Percentiles rank a stretch among this genome's conserved stretches.
Conservation (phyloP, 1,139 yeast genomes). For the Nakaseomyces bracarensis region DNA sequence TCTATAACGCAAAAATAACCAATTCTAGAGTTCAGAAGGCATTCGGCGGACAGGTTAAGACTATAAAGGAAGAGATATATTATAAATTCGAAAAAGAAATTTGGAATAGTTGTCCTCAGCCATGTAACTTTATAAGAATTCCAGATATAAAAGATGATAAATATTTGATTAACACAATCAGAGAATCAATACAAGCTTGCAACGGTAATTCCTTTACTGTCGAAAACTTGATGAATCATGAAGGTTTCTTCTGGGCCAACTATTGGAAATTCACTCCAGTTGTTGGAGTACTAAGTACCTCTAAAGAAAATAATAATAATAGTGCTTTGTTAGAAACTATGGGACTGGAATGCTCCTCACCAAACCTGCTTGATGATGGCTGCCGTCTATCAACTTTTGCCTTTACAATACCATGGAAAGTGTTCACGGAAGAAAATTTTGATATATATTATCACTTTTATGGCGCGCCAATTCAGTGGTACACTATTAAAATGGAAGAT, state of each 20-base stretch:
- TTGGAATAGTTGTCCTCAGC: not conserved
- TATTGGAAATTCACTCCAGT: not conserved
- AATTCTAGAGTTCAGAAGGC: not conserved
- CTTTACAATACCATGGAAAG: constrained; percentile 14
- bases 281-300: not conserved
- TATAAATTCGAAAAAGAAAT: not conserved
- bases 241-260: not conserved
- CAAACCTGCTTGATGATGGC: not conserved
- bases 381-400: not conserved
- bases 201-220: not conserved
- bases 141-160: not conserved
- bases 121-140: not conserved
- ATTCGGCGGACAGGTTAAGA: not conserved
- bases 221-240: not conserved
- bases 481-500: not conserved
- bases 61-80: not conserved
- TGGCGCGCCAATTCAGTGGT: constrained; percentile 3
- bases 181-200: not conserved
- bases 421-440: constrained; percentile 16
- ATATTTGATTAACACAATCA: not conserved
- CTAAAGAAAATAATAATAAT: not conserved
- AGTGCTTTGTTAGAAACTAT: not conserved
- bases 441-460: constrained; percentile 10
- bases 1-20: not conserved
- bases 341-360: not conserved